Evolutionary conservation across 768 basidiomycete genomes (phyloP).

Genomic region (Amanita thiersii): DNA sequence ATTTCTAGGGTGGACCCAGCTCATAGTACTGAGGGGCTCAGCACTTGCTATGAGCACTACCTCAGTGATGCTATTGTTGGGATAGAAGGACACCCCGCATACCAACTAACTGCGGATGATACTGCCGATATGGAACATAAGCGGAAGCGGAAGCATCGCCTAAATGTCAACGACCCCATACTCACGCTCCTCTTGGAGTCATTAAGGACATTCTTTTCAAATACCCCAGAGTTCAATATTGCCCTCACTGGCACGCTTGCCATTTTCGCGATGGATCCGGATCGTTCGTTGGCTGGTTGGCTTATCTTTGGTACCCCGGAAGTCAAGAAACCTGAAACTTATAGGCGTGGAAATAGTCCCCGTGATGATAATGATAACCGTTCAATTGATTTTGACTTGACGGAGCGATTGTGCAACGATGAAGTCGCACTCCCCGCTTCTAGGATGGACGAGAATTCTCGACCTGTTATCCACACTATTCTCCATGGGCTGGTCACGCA

Average conservation of each 20-base stretch:
- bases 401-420: conserved; percentile 53
- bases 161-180: conserved; percentile 73
- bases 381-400: conserved; percentile 71
- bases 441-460: conserved; percentile 60
- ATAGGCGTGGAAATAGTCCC: conserved; percentile 6
- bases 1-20: conserved; percentile 73
- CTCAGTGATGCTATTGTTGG: conserved; percentile 64
- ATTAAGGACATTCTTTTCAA: conserved; percentile 74
- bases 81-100: conserved; percentile 60
- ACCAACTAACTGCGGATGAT: conserved; percentile 35
- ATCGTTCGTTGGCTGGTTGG: conserved; percentile 86
- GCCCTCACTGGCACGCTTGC: conserved; percentile 79
- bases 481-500: conserved; percentile 75
- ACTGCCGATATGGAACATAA: conserved; percentile 27
- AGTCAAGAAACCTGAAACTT: conserved; percentile 4
- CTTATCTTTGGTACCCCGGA: conserved; percentile 59
- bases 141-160: conserved; percentile 55
- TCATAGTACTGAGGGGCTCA: conserved; percentile 64
- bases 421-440: conserved; percentile 54
- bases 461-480: conserved; percentile 75
- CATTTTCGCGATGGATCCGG: conserved; percentile 75
- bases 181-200: conserved; percentile 63
- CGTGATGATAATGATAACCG: conserved; percentile 68
- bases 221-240: conserved; percentile 82
- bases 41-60: conserved; percentile 82